Evolutionary conservation across 1,139 yeast species (phyloP).

Genomic region (Yamadazyma trypodendri): DNA sequence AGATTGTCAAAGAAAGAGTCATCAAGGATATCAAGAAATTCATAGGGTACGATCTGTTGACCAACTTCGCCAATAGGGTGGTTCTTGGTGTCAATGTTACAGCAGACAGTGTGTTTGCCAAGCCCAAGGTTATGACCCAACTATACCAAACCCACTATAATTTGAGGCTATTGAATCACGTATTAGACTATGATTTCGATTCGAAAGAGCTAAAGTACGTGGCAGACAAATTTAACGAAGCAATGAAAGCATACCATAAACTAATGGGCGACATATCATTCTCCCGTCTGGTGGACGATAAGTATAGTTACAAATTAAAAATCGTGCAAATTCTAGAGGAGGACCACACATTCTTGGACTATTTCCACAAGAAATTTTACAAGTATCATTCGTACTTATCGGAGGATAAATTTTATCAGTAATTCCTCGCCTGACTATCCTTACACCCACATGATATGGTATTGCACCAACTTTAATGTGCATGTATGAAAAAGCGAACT

Average conservation of each 20-base stretch:
- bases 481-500: too few relatives aligned
- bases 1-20: not conserved
- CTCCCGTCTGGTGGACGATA: conserved; percentile 3
- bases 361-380: conserved; percentile 10
- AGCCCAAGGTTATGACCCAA: not conserved
- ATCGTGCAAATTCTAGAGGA: conserved; percentile 9
- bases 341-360: conserved; percentile 11
- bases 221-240: conserved; percentile 2
- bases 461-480: too few relatives aligned
- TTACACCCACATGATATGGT: too few relatives aligned
- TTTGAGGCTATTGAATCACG: conserved; percentile 13
- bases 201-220: conserved; percentile 1
- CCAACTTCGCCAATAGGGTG: conserved; percentile 1
- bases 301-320: conserved; percentile 3
- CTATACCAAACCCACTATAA: conserved; percentile 13
- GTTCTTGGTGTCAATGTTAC: not conserved
- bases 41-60: not conserved
- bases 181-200: conserved; percentile 9
- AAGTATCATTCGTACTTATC: conserved; percentile 1
- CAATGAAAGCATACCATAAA: conserved; percentile 11
- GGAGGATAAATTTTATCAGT: conserved; percentile 5
- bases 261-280: conserved; percentile 11
- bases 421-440: too few relatives aligned
- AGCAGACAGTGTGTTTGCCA: not conserved
- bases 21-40: conserved; percentile 1